phyloP scores from a whole-genome alignment of 2,329 filamentous ascomycete genomes.

The Dactylellina leptospora region DNA sequence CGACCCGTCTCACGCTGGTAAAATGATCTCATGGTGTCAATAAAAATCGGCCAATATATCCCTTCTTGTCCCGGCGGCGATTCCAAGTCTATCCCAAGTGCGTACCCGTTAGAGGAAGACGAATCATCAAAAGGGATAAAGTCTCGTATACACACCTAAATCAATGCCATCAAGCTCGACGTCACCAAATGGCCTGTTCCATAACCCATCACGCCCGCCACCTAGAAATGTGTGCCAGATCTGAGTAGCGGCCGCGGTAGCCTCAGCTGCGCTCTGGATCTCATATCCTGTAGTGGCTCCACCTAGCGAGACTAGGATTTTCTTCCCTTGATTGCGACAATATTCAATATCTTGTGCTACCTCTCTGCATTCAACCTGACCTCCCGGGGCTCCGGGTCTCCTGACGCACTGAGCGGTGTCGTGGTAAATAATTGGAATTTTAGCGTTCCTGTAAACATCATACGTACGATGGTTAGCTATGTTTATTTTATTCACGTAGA shows the following conservation, averaged over 20 bases:
- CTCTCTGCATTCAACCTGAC: constrained; percentile 21
- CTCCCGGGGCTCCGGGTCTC: background rate
- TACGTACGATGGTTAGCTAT: no score
- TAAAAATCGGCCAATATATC: constrained; percentile 42
- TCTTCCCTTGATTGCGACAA: constrained; percentile 74
- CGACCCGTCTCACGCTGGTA: constrained; percentile 58
- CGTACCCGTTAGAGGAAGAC: background rate
- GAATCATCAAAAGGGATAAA: background rate
- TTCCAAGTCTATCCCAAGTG: constrained; percentile 27
- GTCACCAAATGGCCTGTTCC: constrained; percentile 34
- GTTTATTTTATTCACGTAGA: no score
- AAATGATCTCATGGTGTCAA: constrained; percentile 28
- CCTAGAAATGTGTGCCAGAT: constrained; percentile 65
- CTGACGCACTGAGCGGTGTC: background rate
- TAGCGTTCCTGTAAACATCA: constrained; percentile 18
- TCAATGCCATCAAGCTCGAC: constrained; percentile 47
- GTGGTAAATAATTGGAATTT: constrained; percentile 31
- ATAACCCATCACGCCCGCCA: constrained; percentile 14
- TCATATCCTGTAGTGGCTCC: constrained; percentile 65
- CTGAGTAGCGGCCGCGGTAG: constrained; percentile 67
- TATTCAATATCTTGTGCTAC: constrained; percentile 54
- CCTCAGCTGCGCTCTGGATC: constrained; percentile 62
- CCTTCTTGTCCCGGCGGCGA: constrained; percentile 13
- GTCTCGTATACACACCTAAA: constrained; percentile 18
- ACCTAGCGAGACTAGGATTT: constrained; percentile 76